phyloP scores from a whole-genome alignment of 2,329 filamentous ascomycete species.

The Colletotrichum ledebouriae region DNA sequence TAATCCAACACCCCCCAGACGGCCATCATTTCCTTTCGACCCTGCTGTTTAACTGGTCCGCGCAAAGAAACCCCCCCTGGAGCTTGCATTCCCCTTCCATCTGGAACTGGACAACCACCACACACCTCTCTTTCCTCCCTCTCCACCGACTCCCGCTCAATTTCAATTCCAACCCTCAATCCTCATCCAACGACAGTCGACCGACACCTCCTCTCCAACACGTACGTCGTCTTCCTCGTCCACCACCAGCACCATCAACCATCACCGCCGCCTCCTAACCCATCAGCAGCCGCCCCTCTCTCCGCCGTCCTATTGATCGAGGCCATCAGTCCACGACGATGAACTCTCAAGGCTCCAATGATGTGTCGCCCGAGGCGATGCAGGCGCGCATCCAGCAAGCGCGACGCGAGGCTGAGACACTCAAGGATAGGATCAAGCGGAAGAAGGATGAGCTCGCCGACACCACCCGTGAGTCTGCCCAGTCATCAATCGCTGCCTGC shows the following conservation, averaged over 20 bases:
- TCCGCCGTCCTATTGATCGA: constrained; percentile 36
- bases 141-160: constrained; percentile 40
- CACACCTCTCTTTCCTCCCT: constrained; percentile 43
- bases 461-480: constrained; percentile 84
- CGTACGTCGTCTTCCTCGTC: constrained; percentile 37
- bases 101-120: constrained; percentile 41
- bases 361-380: constrained; percentile 82
- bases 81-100: constrained; percentile 45
- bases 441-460: constrained; percentile 99
- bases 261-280: constrained; percentile 17
- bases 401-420: constrained; percentile 94
- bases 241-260: constrained; percentile 24
- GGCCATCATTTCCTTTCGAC: constrained; percentile 44
- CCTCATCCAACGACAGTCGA: constrained; percentile 42
- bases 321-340: constrained; percentile 54
- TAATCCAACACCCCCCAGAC: constrained; percentile 40
- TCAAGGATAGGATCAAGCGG: constrained; percentile 99
- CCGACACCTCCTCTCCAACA: constrained; percentile 39
- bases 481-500: constrained; percentile 20
- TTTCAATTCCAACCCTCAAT: constrained; percentile 41
- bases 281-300: constrained; percentile 34
- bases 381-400: constrained; percentile 94
- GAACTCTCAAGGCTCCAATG: constrained; percentile 70
- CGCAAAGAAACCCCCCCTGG: constrained; percentile 43
- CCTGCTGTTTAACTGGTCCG: constrained; percentile 43